phyloP scores from a whole-genome alignment of 2,329 filamentous ascomycete genomes.

The Exophiala aquamarina region DNA sequence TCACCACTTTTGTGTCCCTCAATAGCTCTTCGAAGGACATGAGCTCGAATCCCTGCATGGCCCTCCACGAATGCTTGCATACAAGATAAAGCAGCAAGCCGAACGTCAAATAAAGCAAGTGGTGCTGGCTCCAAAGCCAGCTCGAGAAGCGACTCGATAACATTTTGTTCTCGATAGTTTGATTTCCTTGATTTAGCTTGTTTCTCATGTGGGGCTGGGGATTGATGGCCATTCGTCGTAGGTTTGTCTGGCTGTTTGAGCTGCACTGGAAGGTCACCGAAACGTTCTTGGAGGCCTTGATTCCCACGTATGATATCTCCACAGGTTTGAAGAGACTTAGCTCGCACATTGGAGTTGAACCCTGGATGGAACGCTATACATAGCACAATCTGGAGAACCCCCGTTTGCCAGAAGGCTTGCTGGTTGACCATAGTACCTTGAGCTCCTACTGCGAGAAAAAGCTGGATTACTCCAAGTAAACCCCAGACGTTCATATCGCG shows the following conservation, averaged over 20 bases:
- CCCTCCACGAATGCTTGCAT: conserved; percentile 89
- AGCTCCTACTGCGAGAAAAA: conserved; percentile 82
- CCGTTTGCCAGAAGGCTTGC: conserved; percentile 78
- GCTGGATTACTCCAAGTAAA: conserved; percentile 76
- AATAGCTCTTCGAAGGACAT: conserved; percentile 86
- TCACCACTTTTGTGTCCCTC: conserved; percentile 76
- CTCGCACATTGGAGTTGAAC: conserved; percentile 74
- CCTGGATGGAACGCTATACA: conserved; percentile 76
- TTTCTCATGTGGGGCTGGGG: conserved; percentile 16
- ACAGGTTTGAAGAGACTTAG: conserved; percentile 81
- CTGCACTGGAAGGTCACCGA: conserved; percentile 79
- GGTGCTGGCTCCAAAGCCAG: conserved; percentile 70
- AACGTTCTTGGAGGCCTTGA: conserved; percentile 75
- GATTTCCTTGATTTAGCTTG: conserved; percentile 9
- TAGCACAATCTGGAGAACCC: conserved; percentile 74
- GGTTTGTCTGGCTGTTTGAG: conserved; percentile 30
- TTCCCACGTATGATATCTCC: conserved; percentile 88
- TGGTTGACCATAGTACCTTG: conserved; percentile 81
- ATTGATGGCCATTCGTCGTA: conserved; percentile 36
- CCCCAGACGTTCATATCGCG: conserved; percentile 91
- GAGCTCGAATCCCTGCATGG: conserved; percentile 75
- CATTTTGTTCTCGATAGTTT: conserved; percentile 53
- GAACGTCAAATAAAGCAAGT: conserved; percentile 70
- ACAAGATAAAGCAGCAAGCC: conserved; percentile 83
- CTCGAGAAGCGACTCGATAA: conserved; percentile 90